phyloP scores from a whole-genome alignment of 768 basidiomycete genomes.

The Boletus edulis region DNA sequence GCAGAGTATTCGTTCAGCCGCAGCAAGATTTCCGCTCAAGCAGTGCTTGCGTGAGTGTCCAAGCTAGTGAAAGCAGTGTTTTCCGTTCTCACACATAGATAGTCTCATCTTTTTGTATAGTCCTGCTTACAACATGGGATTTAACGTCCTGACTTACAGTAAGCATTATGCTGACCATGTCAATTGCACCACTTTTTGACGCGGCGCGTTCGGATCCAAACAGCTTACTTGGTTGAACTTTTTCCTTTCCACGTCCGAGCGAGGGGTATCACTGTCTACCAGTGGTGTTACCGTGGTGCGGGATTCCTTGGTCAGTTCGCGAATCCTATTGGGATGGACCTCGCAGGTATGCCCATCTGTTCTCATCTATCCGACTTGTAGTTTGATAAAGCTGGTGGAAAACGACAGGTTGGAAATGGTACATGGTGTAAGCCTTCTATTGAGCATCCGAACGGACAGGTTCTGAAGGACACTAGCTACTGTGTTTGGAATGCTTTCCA shows the following conservation, averaged over 20 bases:
- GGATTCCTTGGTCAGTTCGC: constrained; percentile 10
- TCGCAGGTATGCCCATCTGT: constrained; percentile 1
- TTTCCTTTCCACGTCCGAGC: constrained; percentile 64
- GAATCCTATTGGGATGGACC: constrained; percentile 15
- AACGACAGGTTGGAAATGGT: constrained; percentile 13
- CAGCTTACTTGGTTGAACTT: constrained; percentile 45
- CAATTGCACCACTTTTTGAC: background rate
- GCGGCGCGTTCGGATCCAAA: background rate
- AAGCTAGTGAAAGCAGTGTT: background rate
- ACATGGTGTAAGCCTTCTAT: constrained; percentile 11
- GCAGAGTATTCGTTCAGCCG: background rate
- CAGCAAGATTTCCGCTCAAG: background rate
- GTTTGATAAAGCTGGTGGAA: background rate
- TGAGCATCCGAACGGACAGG: background rate
- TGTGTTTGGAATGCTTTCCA: background rate
- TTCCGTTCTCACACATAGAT: background rate
- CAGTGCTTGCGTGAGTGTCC: background rate
- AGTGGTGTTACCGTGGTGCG: constrained; percentile 48
- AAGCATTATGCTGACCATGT: background rate
- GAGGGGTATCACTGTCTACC: constrained; percentile 59
- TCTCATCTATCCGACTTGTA: too few species aligned
- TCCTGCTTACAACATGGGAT: background rate
- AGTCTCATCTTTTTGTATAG: background rate
- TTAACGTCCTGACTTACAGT: background rate
- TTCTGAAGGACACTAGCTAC: background rate